Base-by-base conservation (phyloP, 1,284 basidiomycete genomes). In the Schizophyllum amplum region DNA sequence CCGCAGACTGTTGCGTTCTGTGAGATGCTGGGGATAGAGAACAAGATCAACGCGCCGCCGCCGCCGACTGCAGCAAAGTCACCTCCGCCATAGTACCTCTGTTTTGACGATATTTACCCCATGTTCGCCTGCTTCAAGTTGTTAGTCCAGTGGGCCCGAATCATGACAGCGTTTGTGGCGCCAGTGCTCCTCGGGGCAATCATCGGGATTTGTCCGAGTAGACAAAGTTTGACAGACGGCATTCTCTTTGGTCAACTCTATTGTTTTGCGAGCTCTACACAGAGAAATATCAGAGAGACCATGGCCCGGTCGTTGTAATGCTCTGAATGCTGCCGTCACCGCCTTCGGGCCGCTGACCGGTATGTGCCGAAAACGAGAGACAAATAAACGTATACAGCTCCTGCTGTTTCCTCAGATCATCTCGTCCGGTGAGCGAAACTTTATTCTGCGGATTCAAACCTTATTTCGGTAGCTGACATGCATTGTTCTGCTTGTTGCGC, bases 1-100 rank as follows among this genome's bases (percentile, higher is more conserved):
- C 90, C 92, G 7, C 96, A 98, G 67, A 99, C 95, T 0, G 84
- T 84, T 56, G 87, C 92, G 1, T 89, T 98, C 63, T 93, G 92
- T 64, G 70, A 74, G 24, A 83, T 97, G 77, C 67, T 98, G 24
- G 80, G 82, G 3, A 80, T 99, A 26, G 78, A 83, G 61, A 95
- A 97, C 71, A 86, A 83, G 66, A 83, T 96, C 59, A 92, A 94
- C 64, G 68, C 65, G 42, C 59, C 59, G 4, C 33, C 33, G 17
- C 33, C 33, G 17, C 13, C 33, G 17, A 42, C 33, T 42, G 33
- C 4, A n/a, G n/a, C n/a, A n/a, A n/a, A n/a, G n/a, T n/a, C n/a
- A n/a, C n/a, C n/a, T n/a, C n/a, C n/a, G n/a, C n/a, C n/a, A n/a
- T n/a, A 17, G 33, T 9, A 17, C 33, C 17, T 42, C 17, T 42